Conservation (phyloP, 257 asterid species). For the Solanum medicagineum region DNA sequence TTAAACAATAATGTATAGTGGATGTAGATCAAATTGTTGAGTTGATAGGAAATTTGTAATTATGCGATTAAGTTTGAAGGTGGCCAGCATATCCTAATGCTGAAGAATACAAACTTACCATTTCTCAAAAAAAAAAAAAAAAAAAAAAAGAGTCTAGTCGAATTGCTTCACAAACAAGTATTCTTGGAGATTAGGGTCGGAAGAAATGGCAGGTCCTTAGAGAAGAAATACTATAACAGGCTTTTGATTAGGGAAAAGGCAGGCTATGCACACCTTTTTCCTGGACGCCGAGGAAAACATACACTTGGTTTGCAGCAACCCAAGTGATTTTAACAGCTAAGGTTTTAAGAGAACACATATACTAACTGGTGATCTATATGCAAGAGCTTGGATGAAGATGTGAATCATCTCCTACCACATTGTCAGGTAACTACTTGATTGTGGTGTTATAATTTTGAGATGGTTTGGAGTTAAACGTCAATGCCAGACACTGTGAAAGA, state of each 20-base stretch:
- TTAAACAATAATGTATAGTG: too few species aligned
- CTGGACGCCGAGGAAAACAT: neutral
- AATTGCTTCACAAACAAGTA: neutral
- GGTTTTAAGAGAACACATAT: neutral
- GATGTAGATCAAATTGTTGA: too few species aligned
- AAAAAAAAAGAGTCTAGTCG: neutral
- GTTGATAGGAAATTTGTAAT: too few species aligned
- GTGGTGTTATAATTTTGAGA: neutral
- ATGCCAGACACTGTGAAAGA: neutral
- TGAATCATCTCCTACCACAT: neutral
- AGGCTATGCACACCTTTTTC: neutral
- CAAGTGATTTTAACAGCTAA: neutral
- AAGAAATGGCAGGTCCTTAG: neutral
- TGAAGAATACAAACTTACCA: too few species aligned
- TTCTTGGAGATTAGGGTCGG: neutral
- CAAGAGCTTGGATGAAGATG: neutral
- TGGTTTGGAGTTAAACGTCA: neutral
- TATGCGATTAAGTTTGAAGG: too few species aligned
- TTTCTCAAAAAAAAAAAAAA: too few species aligned
- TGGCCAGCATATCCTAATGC: too few species aligned
- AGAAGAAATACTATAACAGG: neutral
- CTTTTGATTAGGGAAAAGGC: neutral
- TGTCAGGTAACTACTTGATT: neutral
- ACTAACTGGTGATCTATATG: neutral
- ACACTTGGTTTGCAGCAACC: neutral